These are phyloP conservation scores for Bothriochloa decipiens DNA, from an alignment of 176 grass and related monocot species.

Conservation along the genomic window DNA sequence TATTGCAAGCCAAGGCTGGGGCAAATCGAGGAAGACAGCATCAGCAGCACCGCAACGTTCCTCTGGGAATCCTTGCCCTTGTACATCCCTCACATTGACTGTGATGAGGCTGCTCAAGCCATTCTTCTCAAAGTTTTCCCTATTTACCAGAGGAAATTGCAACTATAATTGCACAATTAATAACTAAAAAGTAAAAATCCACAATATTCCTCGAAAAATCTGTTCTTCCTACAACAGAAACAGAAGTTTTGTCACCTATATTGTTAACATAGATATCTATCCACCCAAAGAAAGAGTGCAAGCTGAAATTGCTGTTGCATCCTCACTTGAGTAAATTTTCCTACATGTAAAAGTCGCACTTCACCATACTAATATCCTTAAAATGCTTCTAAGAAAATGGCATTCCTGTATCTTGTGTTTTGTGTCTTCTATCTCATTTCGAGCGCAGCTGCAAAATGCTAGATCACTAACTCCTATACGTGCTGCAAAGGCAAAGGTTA, in stretches of 20 bases:
- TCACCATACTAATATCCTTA: neutral
- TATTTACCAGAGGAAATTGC: slow-evolving; percentile 32
- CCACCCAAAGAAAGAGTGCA: neutral
- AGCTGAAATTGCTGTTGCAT: neutral
- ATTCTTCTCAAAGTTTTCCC: slow-evolving; percentile 85
- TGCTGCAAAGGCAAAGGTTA: neutral
- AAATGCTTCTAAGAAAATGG: neutral
- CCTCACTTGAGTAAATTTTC: neutral
- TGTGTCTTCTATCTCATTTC: neutral
- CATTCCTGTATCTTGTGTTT: neutral
- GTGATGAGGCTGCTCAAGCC: slow-evolving; percentile 74
- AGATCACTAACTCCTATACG: neutral
- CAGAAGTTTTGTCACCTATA: neutral
- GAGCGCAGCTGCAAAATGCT: neutral
- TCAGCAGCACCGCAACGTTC: slow-evolving; percentile 60
- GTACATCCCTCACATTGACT: slow-evolving; percentile 75
- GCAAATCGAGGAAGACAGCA: slow-evolving; percentile 86
- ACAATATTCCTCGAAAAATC: neutral
- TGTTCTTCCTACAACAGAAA: neutral
- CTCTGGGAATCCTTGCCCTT: slow-evolving; percentile 81
- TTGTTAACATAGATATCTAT: neutral
- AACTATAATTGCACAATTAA: neutral
- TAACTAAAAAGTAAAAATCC: too few species aligned
- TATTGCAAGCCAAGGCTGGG: slow-evolving; percentile 87
- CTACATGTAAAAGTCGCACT: neutral